Conservation (phyloP, 805 yeast species). For the Barnettozyma sucrosica region DNA sequence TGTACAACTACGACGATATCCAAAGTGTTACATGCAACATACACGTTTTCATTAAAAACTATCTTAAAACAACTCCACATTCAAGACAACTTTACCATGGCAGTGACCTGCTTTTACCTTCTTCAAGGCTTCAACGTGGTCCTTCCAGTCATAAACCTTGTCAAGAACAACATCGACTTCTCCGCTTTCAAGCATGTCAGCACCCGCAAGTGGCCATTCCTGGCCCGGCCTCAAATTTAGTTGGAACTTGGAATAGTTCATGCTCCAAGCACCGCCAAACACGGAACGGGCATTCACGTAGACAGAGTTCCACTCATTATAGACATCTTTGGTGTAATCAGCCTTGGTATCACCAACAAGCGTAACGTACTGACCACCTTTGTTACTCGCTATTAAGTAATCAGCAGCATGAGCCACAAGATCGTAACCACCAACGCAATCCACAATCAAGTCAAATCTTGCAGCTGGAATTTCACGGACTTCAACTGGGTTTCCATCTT, state of each 20-base stretch:
- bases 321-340: conserved; percentile 33
- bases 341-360: conserved; percentile 57
- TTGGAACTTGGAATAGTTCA: conserved; percentile 32
- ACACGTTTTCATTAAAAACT: neutral
- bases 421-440: conserved; percentile 63
- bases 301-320: conserved; percentile 31
- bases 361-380: conserved; percentile 49
- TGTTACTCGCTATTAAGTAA: conserved; percentile 36
- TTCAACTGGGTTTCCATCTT: conserved; percentile 23
- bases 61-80: conserved; percentile 35
- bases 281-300: conserved; percentile 30
- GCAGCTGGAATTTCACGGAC: conserved; percentile 13
- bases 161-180: conserved; percentile 45
- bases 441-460: conserved; percentile 60
- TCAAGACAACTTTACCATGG: conserved; percentile 63
- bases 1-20: neutral
- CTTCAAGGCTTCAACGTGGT: conserved; percentile 48
- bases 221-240: conserved; percentile 29
- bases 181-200: conserved; percentile 41
- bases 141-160: conserved; percentile 48
- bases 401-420: conserved; percentile 35
- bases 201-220: conserved; percentile 38
- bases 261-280: conserved; percentile 32
- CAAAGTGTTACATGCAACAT: neutral
- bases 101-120: conserved; percentile 46